Base-by-base conservation (phyloP, 768 basidiomycete species). In the Lanmaoa rubissima region DNA sequence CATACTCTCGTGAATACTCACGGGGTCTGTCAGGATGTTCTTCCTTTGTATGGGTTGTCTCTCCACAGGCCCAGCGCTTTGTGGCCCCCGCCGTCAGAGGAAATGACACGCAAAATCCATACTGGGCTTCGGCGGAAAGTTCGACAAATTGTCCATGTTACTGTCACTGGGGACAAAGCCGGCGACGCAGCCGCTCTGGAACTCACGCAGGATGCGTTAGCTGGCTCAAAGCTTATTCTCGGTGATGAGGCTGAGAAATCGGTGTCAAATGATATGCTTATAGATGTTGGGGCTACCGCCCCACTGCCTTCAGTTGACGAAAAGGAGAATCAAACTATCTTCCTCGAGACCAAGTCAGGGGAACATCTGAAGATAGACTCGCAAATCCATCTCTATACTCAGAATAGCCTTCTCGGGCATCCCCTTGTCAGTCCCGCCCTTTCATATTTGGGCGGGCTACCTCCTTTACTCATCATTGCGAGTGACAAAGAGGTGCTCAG, bases 401-500 rank as follows among this genome's bases (percentile, higher is more conserved):
- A 84, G 53, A 98, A 97, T 66, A 86, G 79, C 54, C 74, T 92
- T 59, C 64, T 96, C 2, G 74, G 65, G 3, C 92, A 95, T 67
- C 94, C 94, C 2, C 79, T 94, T 47, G 83, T 98, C 40, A 94
- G 91, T 61, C 88, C 94, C 0, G 84, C 81, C 9, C 69, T 90
- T 60, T 83, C 83, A 0, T 94, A 93, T 71, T 79, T 99, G 12
- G 97, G 96, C 6, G 95, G 95, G 2, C 72, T 99, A 0, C 92
- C 92, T 2, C 97, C 97, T 13, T 66, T 98, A 45, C 73, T 93
- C 26, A 74, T 99, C 61, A 85, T 94, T 60, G 89, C 86, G 1
- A 86, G 96, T 40, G 90, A 97, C 54, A 90, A 88, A 64, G 96
- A 98, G 74, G 92, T 96, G 0, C 72, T 98, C 42, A 78, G 94